Conservation (phyloP, 2,329 filamentous ascomycete species). For the Neoscytalidium dimidiatum region DNA sequence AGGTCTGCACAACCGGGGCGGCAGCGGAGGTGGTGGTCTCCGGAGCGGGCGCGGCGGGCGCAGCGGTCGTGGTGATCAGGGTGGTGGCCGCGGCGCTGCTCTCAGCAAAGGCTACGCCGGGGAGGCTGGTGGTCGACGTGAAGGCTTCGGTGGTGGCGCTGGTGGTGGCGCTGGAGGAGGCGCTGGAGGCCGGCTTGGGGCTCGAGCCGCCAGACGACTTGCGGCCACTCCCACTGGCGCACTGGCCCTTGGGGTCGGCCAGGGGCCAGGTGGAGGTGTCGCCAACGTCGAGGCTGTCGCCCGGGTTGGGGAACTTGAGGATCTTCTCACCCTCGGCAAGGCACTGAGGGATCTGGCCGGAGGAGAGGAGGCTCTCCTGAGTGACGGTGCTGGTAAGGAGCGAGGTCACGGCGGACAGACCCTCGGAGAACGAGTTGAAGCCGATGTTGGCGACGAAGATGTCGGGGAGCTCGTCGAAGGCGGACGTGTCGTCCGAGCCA, state of each 20-base stretch:
- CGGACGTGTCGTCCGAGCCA: slow-evolving; percentile 52
- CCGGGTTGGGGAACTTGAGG: slow-evolving; percentile 61
- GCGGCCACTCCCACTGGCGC: not conserved
- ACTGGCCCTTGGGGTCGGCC: slow-evolving; percentile 3
- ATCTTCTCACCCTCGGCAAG: not conserved
- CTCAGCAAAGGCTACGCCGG: not conserved
- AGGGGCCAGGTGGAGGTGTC: not conserved
- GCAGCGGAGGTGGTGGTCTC: not conserved
- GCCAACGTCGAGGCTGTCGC: slow-evolving; percentile 49
- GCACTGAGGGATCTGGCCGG: not conserved
- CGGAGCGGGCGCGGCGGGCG: not conserved
- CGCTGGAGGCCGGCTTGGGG: not conserved
- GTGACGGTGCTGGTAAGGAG: not conserved
- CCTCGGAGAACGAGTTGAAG: not conserved
- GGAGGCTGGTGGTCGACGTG: slow-evolving; percentile 15
- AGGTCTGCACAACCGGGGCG: slow-evolving; percentile 27
- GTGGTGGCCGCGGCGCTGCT: not conserved
- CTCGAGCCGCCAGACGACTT: not conserved
- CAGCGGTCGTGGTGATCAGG: not conserved
- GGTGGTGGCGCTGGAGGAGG: slow-evolving; percentile 27
- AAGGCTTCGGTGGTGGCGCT: slow-evolving; percentile 22
- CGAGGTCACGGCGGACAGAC: not conserved
- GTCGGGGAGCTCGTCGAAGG: slow-evolving; percentile 65
- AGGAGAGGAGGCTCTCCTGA: not conserved
- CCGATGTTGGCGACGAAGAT: slow-evolving; percentile 73